Conservation (phyloP, 1,284 basidiomycete genomes). For the Puccinia polysora region DNA sequence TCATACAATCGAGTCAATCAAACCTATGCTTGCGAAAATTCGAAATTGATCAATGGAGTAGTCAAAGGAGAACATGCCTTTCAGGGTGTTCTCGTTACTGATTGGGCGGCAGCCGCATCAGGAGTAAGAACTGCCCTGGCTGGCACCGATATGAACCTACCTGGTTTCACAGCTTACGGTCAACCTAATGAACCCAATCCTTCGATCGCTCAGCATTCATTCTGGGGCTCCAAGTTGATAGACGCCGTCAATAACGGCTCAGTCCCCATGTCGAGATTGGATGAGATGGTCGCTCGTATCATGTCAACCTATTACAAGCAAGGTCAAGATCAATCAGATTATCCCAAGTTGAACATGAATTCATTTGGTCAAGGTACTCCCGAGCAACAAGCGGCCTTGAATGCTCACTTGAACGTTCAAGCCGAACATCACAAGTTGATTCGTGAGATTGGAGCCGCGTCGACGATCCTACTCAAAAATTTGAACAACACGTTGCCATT, state of each 20-base stretch:
- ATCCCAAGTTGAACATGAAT: slow-evolving; percentile 21
- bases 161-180: slow-evolving; percentile 36
- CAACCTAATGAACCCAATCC: slow-evolving; percentile 35
- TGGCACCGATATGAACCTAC: slow-evolving; percentile 40
- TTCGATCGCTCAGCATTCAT: slow-evolving; percentile 27
- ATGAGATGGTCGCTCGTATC: slow-evolving; percentile 40
- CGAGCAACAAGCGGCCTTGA: slow-evolving; percentile 26
- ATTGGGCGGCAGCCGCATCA: slow-evolving; percentile 46
- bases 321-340: slow-evolving; percentile 36
- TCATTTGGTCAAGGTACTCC: slow-evolving; percentile 39
- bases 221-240: slow-evolving; percentile 35
- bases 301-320: slow-evolving; percentile 43
- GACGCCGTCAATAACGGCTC: slow-evolving; percentile 39
- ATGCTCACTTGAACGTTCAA: slow-evolving; percentile 46
- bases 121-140: slow-evolving; percentile 33
- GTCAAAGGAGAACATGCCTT: slow-evolving; percentile 52
- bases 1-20: slow-evolving; percentile 51
- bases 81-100: slow-evolving; percentile 50
- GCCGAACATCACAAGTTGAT: slow-evolving; percentile 48
- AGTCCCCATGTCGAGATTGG: slow-evolving; percentile 21
- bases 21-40: slow-evolving; percentile 50
- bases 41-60: slow-evolving; percentile 50
- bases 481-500: slow-evolving; percentile 46
- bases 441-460: slow-evolving; percentile 46
- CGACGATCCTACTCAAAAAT: slow-evolving; percentile 50